Percentiles rank a stretch among this genome's conserved stretches.
These are phyloP conservation scores for Carex arenaria DNA, from an alignment of 202 grass and related monocot species.

Conservation along the genomic window DNA sequence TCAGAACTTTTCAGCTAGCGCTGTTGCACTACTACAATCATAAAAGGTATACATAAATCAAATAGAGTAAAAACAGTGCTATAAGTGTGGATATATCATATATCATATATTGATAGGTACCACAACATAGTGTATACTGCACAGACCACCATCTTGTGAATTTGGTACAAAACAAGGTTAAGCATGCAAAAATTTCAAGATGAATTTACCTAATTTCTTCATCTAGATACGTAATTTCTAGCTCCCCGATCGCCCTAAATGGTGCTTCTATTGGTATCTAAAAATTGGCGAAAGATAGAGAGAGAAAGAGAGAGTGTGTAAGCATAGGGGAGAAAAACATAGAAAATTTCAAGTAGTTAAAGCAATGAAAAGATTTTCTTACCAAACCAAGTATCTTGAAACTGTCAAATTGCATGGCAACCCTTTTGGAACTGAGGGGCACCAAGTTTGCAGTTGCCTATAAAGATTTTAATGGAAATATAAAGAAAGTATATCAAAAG, in stretches of 20 bases:
- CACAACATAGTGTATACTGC: neutral
- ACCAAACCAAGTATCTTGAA: constrained; percentile 98
- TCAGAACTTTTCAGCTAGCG: neutral
- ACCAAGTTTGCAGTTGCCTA: constrained; percentile 87
- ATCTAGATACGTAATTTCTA: constrained; percentile 90
- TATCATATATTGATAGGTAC: neutral
- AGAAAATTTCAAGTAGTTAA: neutral
- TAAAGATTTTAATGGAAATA: constrained; percentile 31
- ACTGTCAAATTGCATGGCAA: constrained; percentile 69
- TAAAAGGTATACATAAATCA: neutral
- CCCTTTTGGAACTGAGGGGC: constrained; percentile 63
- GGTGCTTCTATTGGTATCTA: constrained; percentile 86
- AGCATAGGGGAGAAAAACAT: constrained; percentile 1
- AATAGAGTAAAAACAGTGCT: neutral
- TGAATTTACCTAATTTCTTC: constrained; percentile 75
- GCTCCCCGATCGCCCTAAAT: constrained; percentile 67
- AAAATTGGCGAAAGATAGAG: neutral
- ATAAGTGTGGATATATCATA: neutral
- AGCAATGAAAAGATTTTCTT: constrained; percentile 16
- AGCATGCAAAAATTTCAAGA: neutral
- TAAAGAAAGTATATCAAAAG: constrained; percentile 6
- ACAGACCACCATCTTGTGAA: neutral
- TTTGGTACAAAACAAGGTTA: neutral
- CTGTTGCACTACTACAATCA: constrained; percentile 3
- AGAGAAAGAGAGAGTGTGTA: neutral